Base-by-base conservation (phyloP, 139 green algal species). In the Mesotaenium endlicherianum region DNA sequence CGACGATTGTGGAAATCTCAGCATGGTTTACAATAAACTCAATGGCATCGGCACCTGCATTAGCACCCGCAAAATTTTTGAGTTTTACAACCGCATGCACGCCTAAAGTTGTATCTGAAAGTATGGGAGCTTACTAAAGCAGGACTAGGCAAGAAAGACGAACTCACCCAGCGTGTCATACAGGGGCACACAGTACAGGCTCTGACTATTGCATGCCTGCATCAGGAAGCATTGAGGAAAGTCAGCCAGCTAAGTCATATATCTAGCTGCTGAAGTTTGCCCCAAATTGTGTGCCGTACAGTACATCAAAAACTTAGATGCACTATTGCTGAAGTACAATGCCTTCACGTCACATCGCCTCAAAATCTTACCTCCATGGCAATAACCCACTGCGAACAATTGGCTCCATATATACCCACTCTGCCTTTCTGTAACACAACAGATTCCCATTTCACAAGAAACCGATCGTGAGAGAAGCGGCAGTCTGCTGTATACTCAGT, bases 21-120 rank as follows among this genome's bases (percentile, higher is more conserved):
- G 91, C 90, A 84, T 97, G 94, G 57, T 92, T 93, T 1, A 98
- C 45, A 79, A 98, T 97, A 87, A 92, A 98, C 83, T 98, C 92
- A 6, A 98, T 88, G 0, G 95, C 94, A 36, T 93, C 91, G 59
- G 96, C 93, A 2, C 95, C 95, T 75, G 72, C 17, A 77, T 53
- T 20, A 43, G 26, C 30, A 43, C 1, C 20, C 40, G 67, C 1
- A 34, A 43, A 14, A 45, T 34, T 45, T 75, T 34, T 45, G 67
- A 50, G 38, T 75, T 30, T 45, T n/a, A 0, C 30, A 50, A 50
- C 39, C 42, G 67, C 67, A 30, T 50, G 30, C 1, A 14, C 36
- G 0, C 67, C 57, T 68, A 64, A 75, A 38, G 14, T 0, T 80
- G 34, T 69, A 67, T 40, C 68, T 11, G 31, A 57, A 76, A 1